phyloP scores from a whole-genome alignment of 345 rosid species.

The Ceriops decandra region DNA sequence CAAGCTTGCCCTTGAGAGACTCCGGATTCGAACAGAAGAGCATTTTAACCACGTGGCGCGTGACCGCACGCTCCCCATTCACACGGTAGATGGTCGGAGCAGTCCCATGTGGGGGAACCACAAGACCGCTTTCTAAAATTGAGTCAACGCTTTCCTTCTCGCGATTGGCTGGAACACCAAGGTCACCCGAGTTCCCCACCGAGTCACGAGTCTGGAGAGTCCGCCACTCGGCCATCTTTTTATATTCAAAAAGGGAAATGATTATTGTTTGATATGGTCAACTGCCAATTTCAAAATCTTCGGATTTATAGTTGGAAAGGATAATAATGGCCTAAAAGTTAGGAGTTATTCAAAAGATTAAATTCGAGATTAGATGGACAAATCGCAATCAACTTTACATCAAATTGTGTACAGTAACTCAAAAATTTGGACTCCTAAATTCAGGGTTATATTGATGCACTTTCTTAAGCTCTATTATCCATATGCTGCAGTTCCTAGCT shows the following conservation, averaged over 20 bases:
- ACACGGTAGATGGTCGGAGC: neutral
- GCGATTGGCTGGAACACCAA: neutral
- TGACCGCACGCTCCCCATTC: neutral
- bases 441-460: too few species aligned
- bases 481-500: too few species aligned
- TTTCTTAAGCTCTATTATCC: too few species aligned
- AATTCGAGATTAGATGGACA: too few species aligned
- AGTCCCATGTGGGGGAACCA: neutral
- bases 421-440: too few species aligned
- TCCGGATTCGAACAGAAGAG: neutral
- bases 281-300: neutral
- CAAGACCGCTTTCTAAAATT: neutral
- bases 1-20: slow-evolving; percentile 5
- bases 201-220: slow-evolving; percentile 1
- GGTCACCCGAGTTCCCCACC: neutral
- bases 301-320: neutral
- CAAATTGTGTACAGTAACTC: too few species aligned
- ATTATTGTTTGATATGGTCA: too few species aligned
- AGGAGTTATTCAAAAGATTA: too few species aligned
- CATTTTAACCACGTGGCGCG: neutral
- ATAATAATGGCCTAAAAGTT: neutral
- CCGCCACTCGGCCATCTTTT: neutral
- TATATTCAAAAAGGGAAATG: too few species aligned
- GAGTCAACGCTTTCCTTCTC: slow-evolving; percentile 20
- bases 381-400: too few species aligned